Percentiles rank a stretch among this genome's conserved stretches.
phyloP scores from a whole-genome alignment of 768 basidiomycete genomes.

The Lentinula sp. region DNA sequence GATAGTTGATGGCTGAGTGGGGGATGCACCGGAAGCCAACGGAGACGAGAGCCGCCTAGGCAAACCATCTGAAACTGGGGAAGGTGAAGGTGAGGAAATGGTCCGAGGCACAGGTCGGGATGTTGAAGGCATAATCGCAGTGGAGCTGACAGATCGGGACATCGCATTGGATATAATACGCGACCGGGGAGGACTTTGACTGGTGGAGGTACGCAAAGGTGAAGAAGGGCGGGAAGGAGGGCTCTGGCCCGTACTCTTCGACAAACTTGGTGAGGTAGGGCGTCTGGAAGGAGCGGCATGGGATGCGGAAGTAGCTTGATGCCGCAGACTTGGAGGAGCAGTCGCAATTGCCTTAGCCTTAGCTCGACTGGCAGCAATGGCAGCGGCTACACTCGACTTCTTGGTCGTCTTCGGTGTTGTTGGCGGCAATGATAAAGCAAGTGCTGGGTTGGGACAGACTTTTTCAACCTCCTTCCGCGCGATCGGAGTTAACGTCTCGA shows the following conservation, averaged over 20 bases:
- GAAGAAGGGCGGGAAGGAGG: conserved; percentile 37
- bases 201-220: conserved; percentile 40
- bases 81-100: conserved; percentile 16
- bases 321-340: conserved; percentile 73
- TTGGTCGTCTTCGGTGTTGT: conserved; percentile 54
- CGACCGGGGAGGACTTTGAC: conserved; percentile 39
- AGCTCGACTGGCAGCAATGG: conserved; percentile 85
- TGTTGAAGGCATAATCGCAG: conserved; percentile 26
- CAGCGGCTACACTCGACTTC: conserved; percentile 79
- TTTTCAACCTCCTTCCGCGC: conserved; percentile 85
- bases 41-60: conserved; percentile 47
- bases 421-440: conserved; percentile 33
- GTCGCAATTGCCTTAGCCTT: conserved; percentile 82
- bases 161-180: conserved; percentile 34
- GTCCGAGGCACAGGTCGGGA: conserved; percentile 38
- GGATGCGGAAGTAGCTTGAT: conserved; percentile 74
- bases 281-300: conserved; percentile 46
- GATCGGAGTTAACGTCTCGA: conserved; percentile 59
- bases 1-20: conserved; percentile 25
- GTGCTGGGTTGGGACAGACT: conserved; percentile 60
- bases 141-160: conserved; percentile 38
- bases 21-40: conserved; percentile 24
- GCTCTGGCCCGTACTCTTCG: conserved; percentile 25
- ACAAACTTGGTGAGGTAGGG: conserved; percentile 34
- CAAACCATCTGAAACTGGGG: conserved; percentile 22